These are phyloP conservation scores for Hamamelis virginiana DNA, from an alignment of 164 flowering plant genomes.

Conservation along the genomic window DNA sequence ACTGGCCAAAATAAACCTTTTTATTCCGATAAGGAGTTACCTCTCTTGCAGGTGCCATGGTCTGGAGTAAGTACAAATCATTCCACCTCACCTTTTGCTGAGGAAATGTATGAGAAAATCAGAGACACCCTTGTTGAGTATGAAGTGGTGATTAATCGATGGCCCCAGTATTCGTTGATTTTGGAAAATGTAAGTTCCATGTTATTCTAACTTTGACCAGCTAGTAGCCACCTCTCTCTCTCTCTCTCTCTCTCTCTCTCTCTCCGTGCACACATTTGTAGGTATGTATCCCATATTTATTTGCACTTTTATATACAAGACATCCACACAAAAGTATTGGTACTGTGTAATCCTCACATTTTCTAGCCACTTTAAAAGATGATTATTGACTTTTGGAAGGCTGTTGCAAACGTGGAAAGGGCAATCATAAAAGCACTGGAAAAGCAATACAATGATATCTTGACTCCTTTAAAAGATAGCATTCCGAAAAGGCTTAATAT, in stretches of 20 bases:
- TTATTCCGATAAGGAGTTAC: not conserved
- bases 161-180: slow-evolving; percentile 83
- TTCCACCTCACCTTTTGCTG: slow-evolving; percentile 88
- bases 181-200: slow-evolving; percentile 69
- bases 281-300: not conserved
- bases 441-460: slow-evolving; percentile 75
- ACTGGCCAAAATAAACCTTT: too few relatives aligned
- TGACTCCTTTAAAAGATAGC: slow-evolving; percentile 86
- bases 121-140: slow-evolving; percentile 58
- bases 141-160: slow-evolving; percentile 77
- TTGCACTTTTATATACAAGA: not conserved
- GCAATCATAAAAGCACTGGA: slow-evolving; percentile 82
- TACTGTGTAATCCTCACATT: not conserved
- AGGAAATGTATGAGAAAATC: slow-evolving; percentile 76
- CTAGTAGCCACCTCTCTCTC: too few relatives aligned
- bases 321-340: not conserved
- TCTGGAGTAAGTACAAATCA: slow-evolving; percentile 67
- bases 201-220: too few relatives aligned
- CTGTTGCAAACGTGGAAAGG: slow-evolving; percentile 76
- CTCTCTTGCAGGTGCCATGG: slow-evolving; percentile 66
- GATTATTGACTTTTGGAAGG: slow-evolving; percentile 39
- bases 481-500: slow-evolving; percentile 82
- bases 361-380: slow-evolving; percentile 4
- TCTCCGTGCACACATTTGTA: not conserved
- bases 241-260: too few relatives aligned